phyloP scores from a whole-genome alignment of 1,284 basidiomycete genomes.

The Tilletia indica region DNA sequence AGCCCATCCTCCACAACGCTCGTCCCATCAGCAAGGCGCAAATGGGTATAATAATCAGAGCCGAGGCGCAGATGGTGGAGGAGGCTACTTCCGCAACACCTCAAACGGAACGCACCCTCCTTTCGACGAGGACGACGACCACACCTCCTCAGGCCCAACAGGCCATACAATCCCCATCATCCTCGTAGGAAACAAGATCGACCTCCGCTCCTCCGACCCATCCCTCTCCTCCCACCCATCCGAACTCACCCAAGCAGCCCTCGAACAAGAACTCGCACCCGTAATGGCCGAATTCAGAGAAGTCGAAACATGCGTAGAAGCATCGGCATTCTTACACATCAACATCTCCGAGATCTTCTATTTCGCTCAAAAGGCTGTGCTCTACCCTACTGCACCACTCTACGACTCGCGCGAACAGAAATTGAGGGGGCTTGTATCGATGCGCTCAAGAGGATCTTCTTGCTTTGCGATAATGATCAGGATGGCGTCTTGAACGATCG shows the following conservation, averaged over 20 bases:
- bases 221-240: not conserved
- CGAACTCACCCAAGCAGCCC: slow-evolving; percentile 79
- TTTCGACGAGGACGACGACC: not conserved
- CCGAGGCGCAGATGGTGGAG: too few relatives aligned
- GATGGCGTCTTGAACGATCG: slow-evolving; percentile 84
- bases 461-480: slow-evolving; percentile 90
- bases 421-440: slow-evolving; percentile 79
- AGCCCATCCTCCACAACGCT: not conserved
- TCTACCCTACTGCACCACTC: slow-evolving; percentile 92
- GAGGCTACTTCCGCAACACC: not conserved
- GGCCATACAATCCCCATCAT: slow-evolving; percentile 81
- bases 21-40: not conserved
- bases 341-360: slow-evolving; percentile 99
- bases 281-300: slow-evolving; percentile 56
- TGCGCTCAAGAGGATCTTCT: slow-evolving; percentile 89
- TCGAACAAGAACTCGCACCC: slow-evolving; percentile 68
- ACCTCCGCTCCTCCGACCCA: slow-evolving; percentile 77
- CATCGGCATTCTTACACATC: slow-evolving; percentile 72
- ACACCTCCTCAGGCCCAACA: not conserved
- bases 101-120: not conserved
- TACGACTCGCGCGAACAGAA: slow-evolving; percentile 91
- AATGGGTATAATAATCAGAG: too few relatives aligned
- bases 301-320: slow-evolving; percentile 96
- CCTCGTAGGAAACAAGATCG: slow-evolving; percentile 97
- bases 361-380: slow-evolving; percentile 96